These are phyloP conservation scores for Clonostachys byssicola DNA, from an alignment of 2,329 filamentous ascomycete species.

Conservation along the genomic window DNA sequence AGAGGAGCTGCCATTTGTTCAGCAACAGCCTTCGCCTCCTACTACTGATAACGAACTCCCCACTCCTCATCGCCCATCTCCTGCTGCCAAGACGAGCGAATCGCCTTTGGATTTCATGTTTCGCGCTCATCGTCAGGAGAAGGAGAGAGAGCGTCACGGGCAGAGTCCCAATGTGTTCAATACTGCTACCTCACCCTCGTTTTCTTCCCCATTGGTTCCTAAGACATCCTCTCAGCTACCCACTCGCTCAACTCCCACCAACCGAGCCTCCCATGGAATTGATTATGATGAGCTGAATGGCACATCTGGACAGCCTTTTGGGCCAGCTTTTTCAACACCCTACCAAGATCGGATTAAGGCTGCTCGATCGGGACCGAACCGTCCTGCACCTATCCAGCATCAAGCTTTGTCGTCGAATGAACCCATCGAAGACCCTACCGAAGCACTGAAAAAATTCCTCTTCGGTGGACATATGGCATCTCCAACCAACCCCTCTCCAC, in stretches of 20 bases:
- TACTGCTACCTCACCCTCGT: background rate
- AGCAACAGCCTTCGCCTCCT: conserved; percentile 43
- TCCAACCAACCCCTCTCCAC: background rate
- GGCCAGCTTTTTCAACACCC: conserved; percentile 64
- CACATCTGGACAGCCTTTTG: conserved; percentile 48
- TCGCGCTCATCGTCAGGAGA: conserved; percentile 78
- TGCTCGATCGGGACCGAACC: conserved; percentile 20
- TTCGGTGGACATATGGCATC: conserved; percentile 31
- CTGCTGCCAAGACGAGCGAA: conserved; percentile 19
- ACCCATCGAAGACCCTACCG: conserved; percentile 24
- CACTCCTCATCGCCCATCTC: conserved; percentile 29
- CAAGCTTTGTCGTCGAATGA: background rate
- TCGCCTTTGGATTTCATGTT: conserved; percentile 91
- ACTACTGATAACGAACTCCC: conserved; percentile 47
- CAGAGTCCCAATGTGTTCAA: conserved; percentile 4
- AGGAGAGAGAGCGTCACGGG: conserved; percentile 46
- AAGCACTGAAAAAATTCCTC: conserved; percentile 54
- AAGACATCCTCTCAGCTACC: conserved; percentile 9
- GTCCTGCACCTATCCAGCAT: conserved; percentile 2
- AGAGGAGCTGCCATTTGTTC: background rate
- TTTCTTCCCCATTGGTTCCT: background rate
- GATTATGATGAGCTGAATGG: conserved; percentile 57
- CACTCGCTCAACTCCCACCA: conserved; percentile 12
- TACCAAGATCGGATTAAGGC: conserved; percentile 59
- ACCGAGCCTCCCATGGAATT: conserved; percentile 13